Evolutionary conservation across 2,329 filamentous ascomycete genomes (phyloP), one percentile per base, ranked within the genome.

Genomic region (Xylariaceae sp.): DNA sequence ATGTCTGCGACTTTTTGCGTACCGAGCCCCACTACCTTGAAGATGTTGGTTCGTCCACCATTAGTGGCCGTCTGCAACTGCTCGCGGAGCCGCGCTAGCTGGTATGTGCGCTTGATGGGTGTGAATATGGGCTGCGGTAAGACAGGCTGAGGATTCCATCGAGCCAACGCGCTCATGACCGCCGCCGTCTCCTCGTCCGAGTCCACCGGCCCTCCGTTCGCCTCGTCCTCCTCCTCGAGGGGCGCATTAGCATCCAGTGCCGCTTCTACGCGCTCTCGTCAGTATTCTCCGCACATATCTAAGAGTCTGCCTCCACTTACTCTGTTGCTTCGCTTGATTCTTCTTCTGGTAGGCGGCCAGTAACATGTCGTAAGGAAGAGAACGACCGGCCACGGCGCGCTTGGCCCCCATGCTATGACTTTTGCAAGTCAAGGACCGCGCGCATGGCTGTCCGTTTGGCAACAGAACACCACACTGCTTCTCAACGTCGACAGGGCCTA

Each of bases 241-340:
- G 92, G 93, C 1, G 93, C 93, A 72, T 96, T 96, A 53, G 95
- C 94, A 72, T 98, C 93, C 65, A 99, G 89, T 33, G 93, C 92
- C 31, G 93, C 93, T 78, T 97, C 91, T 95, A 72, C 68, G 72
- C 55, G 51, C 54, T 56, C 19, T 64, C 63, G 66, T 64, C 40
- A 62, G 47, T 37, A 43, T 19, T 16, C 29, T 41, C n/a, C 8
- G 19, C 33, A 36, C 12, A 5, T 29, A 8, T n/a, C 17, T 17
- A 3, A 17, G 8, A 31, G 26, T 31, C n/a, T 36, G 2, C 6
- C 28, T 34, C n/a, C n/a, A 83, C 88, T 77, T 81, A 93, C 91
- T 96, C 75, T 98, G 95, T 78, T 96, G 91, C 71, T 96, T 96
- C 19, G 95, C 95, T 74, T 98, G 95, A 69, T 99, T 99, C 81